These are phyloP conservation scores for Aquanectria penicillioides DNA, from an alignment of 2,329 filamentous ascomycete species.

Conservation along the genomic window DNA sequence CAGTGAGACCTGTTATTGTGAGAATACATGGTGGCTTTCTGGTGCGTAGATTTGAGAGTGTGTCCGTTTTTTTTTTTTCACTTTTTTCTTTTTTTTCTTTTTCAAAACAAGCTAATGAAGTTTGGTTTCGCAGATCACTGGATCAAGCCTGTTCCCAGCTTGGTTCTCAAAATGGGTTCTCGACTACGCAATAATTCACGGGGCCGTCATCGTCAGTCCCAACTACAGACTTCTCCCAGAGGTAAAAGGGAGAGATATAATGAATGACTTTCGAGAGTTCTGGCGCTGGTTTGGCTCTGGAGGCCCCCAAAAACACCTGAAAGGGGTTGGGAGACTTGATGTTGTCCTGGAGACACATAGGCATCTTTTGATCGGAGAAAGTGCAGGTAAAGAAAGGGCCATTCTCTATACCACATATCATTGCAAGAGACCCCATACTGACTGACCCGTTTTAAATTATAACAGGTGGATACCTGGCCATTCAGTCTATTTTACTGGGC, in stretches of 20 bases:
- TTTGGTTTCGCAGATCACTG: constrained; percentile 1
- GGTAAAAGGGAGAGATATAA: constrained; percentile 15
- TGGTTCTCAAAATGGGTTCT: constrained; percentile 19
- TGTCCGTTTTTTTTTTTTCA: too few species aligned
- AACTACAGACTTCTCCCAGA: constrained; percentile 22
- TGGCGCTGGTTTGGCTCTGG: constrained; percentile 12
- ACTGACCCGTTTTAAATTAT: neutral
- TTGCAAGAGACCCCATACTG: neutral
- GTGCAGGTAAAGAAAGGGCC: constrained; percentile 1
- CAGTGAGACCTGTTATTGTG: constrained; percentile 4
- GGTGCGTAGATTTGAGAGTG: constrained; percentile 3
- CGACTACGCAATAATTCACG: neutral
- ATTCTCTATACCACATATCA: neutral
- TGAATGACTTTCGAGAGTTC: constrained; percentile 17
- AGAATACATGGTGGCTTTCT: constrained; percentile 18
- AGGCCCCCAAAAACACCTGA: neutral
- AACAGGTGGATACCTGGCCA: constrained; percentile 9
- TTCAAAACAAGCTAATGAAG: neutral
- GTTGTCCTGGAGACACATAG: neutral
- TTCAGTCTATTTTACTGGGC: neutral
- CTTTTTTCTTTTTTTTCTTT: too few species aligned
- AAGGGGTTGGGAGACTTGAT: neutral
- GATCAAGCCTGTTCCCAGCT: constrained; percentile 9
- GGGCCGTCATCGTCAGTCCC: constrained; percentile 7
- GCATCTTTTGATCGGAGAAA: constrained; percentile 7